Evolutionary conservation across 805 yeast species (phyloP).

Genomic region (Kazachstania africana): DNA sequence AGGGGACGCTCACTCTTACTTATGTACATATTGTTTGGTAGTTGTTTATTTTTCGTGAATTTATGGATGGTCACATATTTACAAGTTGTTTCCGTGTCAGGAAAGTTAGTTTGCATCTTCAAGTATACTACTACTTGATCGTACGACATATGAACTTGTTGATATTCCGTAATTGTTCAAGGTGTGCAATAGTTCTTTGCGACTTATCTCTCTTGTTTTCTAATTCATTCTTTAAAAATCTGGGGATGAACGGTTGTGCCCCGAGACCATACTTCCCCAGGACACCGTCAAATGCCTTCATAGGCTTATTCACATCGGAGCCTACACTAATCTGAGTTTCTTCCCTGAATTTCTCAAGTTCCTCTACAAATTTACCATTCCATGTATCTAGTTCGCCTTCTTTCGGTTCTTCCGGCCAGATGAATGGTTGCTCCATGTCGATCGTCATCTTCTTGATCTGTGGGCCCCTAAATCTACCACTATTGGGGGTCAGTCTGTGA

Average conservation of each 20-base stretch:
- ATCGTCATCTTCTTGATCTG: conserved; percentile 94
- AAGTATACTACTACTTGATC: too few relatives aligned
- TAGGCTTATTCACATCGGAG: conserved; percentile 57
- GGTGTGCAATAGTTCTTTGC: not conserved
- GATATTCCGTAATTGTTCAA: not conserved
- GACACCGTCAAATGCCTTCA: conserved; percentile 61
- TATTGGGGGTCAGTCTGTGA: conserved; percentile 43
- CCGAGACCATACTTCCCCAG: conserved; percentile 45
- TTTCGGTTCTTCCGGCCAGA: conserved; percentile 71
- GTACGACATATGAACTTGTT: too few relatives aligned
- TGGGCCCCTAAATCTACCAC: conserved; percentile 63
- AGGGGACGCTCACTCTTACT: too few relatives aligned
- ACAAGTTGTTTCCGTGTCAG: too few relatives aligned
- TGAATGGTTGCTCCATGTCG: conserved; percentile 89
- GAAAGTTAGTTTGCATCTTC: too few relatives aligned
- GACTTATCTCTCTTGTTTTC: not conserved
- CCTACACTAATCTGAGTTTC: conserved; percentile 36
- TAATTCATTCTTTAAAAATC: conserved; percentile 9
- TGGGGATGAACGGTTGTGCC: conserved; percentile 57
- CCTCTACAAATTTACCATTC: conserved; percentile 30
- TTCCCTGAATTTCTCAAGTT: conserved; percentile 40
- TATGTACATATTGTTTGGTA: too few relatives aligned
- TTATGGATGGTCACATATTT: too few relatives aligned
- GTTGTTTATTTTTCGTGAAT: too few relatives aligned
- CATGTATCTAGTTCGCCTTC: conserved; percentile 30